Base-by-base conservation (phyloP, 305 asterid species). In the Ajuga reptans region DNA sequence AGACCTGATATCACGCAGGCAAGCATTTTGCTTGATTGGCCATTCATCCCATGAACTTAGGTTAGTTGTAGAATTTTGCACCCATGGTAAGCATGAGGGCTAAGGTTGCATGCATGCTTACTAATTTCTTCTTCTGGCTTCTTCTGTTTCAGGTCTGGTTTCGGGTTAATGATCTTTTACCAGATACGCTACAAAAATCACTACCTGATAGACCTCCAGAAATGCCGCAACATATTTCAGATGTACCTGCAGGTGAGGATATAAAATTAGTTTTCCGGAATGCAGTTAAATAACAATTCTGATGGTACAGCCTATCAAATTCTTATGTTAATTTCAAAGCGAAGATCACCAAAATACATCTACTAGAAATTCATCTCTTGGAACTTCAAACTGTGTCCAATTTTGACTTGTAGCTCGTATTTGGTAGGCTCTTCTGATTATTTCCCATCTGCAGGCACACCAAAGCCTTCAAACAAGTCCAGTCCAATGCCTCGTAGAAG, bases 1-100 rank as follows among this genome's bases (percentile, higher is more conserved):
- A 80, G 98, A 84, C 98, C 98, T 64, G 96, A 92, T 81, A 88
- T 92, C 88, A 87, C 95, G 83, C 97, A 92, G 97, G 97, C 97
- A 92, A 88, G 95, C 91, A 75, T 85, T 89, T 86, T 79, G 89
- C 96, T 84, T 85, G 95, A 87, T 89, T 84, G 91, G 92, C 86
- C 90, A 84, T 87, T 89, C 87, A 86, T 89, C 91, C 81, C 86
- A 84, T 88, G 84, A 83, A 75, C 77, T 86, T 86, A 87, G 93
- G 95, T 83, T 88, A 86, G 95, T 86, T 82, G 80, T 88, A 87
- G 94, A 81, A 73, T 78, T 72, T 78, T 81, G 80, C 79, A 84
- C 84, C 92, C 89, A 73, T 76, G 83, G 78, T 29, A 72, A 82
- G 79, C 87, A 70, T 73, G 84, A 60, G 86, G 87, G 96, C 86